Conservation (phyloP, 176 grass and related monocot species). For the Eremochloa ophiuroides region DNA sequence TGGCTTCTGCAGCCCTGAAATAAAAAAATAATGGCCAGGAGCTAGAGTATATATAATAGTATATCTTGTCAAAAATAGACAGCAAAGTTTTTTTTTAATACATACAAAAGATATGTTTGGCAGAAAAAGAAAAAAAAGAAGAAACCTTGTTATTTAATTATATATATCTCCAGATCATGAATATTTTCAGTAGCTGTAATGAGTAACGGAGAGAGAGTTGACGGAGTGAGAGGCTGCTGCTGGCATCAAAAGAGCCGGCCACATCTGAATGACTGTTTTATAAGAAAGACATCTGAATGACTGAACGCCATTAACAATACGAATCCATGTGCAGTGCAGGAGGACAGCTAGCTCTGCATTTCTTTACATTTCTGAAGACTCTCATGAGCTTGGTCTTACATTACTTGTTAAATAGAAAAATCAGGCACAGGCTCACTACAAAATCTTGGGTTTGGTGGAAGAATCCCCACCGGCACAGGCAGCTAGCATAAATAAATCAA, state of each 20-base stretch:
- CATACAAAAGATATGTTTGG: no score
- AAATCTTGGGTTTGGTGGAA: slow-evolving; percentile 48
- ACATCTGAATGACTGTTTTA: slow-evolving; percentile 1
- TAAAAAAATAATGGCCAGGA: no score
- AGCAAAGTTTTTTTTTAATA: no score
- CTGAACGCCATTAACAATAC: slow-evolving; percentile 13
- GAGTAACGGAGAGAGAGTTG: not conserved
- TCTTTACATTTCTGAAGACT: slow-evolving; percentile 17
- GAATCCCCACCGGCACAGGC: slow-evolving; percentile 34
- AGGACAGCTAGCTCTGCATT: slow-evolving; percentile 28
- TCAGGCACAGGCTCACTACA: not conserved
- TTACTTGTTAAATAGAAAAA: slow-evolving; percentile 27
- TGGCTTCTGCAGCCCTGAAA: no score
- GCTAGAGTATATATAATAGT: no score
- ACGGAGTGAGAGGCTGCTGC: not conserved
- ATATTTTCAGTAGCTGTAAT: not conserved
- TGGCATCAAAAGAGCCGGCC: not conserved
- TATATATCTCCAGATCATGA: not conserved
- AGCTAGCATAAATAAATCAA: slow-evolving; percentile 27
- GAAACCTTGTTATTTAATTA: no score
- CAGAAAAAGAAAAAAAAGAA: no score
- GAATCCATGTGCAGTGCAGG: slow-evolving; percentile 26
- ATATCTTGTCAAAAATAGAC: no score
- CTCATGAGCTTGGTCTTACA: slow-evolving; percentile 27
- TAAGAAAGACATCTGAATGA: slow-evolving; percentile 10